phyloP scores from a whole-genome alignment of 1,139 yeast genomes.

The Protomyces arabidopsidicola region DNA sequence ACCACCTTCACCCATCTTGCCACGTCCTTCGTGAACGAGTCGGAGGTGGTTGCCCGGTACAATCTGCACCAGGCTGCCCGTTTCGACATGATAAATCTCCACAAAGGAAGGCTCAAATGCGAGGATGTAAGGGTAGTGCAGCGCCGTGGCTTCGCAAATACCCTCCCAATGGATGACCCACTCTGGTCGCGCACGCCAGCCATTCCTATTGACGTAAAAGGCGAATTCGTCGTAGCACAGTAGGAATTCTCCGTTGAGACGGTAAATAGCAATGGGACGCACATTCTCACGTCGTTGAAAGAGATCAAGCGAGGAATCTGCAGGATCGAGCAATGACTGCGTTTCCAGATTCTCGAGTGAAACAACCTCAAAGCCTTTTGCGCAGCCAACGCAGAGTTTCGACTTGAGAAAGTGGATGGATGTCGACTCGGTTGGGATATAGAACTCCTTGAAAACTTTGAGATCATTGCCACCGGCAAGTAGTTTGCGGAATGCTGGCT shows the following conservation, averaged over 20 bases:
- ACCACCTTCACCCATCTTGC: slow-evolving; percentile 83
- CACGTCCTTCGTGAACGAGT: slow-evolving; percentile 37
- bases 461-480: slow-evolving; percentile 47
- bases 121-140: slow-evolving; percentile 86
- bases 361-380: slow-evolving; percentile 92
- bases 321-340: slow-evolving; percentile 82
- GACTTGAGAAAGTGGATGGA: slow-evolving; percentile 86
- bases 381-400: slow-evolving; percentile 88
- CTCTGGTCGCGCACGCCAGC: slow-evolving; percentile 92
- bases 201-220: slow-evolving; percentile 86
- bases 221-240: slow-evolving; percentile 64
- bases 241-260: slow-evolving; percentile 81
- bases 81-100: slow-evolving; percentile 87
- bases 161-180: slow-evolving; percentile 99
- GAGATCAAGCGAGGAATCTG: slow-evolving; percentile 93
- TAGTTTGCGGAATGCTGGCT: slow-evolving; percentile 50
- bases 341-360: slow-evolving; percentile 68
- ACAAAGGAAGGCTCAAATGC: slow-evolving; percentile 88
- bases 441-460: slow-evolving; percentile 71
- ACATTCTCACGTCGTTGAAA: slow-evolving; percentile 82
- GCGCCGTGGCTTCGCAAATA: slow-evolving; percentile 82
- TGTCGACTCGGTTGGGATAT: slow-evolving; percentile 81
- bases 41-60: slow-evolving; percentile 91
- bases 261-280: slow-evolving; percentile 85
- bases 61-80: slow-evolving; percentile 79